phyloP scores from a whole-genome alignment of 768 basidiomycete genomes.

The Pleurotus salmoneostramineus region DNA sequence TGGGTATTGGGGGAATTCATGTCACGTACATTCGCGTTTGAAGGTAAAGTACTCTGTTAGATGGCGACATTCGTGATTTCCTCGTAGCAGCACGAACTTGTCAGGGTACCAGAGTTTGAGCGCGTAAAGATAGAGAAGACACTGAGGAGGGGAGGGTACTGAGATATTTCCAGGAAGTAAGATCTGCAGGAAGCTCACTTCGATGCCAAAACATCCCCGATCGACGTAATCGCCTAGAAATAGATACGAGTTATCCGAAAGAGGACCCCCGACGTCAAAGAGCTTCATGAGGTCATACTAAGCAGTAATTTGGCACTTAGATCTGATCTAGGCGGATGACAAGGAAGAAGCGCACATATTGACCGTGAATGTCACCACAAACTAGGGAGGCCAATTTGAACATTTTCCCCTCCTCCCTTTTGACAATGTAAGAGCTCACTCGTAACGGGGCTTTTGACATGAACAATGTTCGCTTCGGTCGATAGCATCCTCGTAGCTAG shows the following conservation, averaged over 20 bases:
- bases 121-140: slow-evolving; percentile 88
- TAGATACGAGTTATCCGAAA: slow-evolving; percentile 80
- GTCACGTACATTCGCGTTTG: slow-evolving; percentile 84
- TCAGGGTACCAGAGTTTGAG: slow-evolving; percentile 90
- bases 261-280: slow-evolving; percentile 89
- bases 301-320: slow-evolving; percentile 1
- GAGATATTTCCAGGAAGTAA: not conserved
- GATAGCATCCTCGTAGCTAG: slow-evolving; percentile 62
- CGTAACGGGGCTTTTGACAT: slow-evolving; percentile 86
- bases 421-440: slow-evolving; percentile 45
- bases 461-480: slow-evolving; percentile 81
- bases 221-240: slow-evolving; percentile 98
- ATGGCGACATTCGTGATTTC: slow-evolving; percentile 97
- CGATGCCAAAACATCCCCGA: slow-evolving; percentile 85
- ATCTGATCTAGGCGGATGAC: not conserved
- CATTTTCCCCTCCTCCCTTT: slow-evolving; percentile 1
- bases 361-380: slow-evolving; percentile 96
- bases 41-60: slow-evolving; percentile 98
- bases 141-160: slow-evolving; percentile 36
- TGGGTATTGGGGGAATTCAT: slow-evolving; percentile 1
- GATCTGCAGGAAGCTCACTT: slow-evolving; percentile 27
- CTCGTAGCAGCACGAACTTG: slow-evolving; percentile 80
- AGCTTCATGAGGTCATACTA: slow-evolving; percentile 99
- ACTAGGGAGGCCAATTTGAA: slow-evolving; percentile 39
- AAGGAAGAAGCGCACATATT: slow-evolving; percentile 61